Conservation (phyloP, 352 stramenopile species). For the Pythium plurisporium region DNA sequence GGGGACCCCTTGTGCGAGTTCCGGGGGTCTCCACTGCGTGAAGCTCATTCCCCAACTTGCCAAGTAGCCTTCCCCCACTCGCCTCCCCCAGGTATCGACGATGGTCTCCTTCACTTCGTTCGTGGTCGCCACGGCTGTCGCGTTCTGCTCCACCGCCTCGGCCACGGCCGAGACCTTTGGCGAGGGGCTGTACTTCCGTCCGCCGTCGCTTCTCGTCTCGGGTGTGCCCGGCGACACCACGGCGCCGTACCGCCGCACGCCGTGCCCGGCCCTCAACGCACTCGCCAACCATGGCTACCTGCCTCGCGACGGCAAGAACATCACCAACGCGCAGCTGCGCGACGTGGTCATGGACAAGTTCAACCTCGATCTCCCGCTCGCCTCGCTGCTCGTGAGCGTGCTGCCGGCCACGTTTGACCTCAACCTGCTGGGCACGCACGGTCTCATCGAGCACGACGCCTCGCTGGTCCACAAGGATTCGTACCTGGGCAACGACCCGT, state of each 20-base stretch:
- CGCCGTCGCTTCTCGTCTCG: slow-evolving; percentile 21
- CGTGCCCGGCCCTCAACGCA: slow-evolving; percentile 50
- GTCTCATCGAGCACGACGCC: slow-evolving; percentile 31
- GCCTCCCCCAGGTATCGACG: neutral
- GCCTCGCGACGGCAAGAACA: slow-evolving; percentile 40
- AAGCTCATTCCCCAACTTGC: slow-evolving; percentile 14
- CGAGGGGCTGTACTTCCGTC: slow-evolving; percentile 35
- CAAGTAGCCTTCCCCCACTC: neutral
- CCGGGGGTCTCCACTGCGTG: no score
- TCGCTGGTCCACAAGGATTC: slow-evolving; percentile 31
- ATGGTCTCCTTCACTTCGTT: slow-evolving; percentile 10
- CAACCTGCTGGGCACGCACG: slow-evolving; percentile 32
- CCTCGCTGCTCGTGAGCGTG: slow-evolving; percentile 19
- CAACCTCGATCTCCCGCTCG: slow-evolving; percentile 35
- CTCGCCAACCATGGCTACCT: slow-evolving; percentile 56
- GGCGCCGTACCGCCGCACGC: slow-evolving; percentile 30
- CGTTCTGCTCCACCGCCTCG: neutral
- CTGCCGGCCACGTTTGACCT: slow-evolving; percentile 39
- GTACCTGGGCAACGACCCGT: slow-evolving; percentile 30
- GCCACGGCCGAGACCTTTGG: neutral
- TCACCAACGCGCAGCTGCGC: slow-evolving; percentile 28
- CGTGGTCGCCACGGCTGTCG: neutral
- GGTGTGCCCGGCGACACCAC: slow-evolving; percentile 19
- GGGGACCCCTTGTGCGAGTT: no score
- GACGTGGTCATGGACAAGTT: slow-evolving; percentile 33